These are phyloP conservation scores for Rhodotorula graminis DNA, from an alignment of 768 basidiomycete genomes.

Conservation along the genomic window DNA sequence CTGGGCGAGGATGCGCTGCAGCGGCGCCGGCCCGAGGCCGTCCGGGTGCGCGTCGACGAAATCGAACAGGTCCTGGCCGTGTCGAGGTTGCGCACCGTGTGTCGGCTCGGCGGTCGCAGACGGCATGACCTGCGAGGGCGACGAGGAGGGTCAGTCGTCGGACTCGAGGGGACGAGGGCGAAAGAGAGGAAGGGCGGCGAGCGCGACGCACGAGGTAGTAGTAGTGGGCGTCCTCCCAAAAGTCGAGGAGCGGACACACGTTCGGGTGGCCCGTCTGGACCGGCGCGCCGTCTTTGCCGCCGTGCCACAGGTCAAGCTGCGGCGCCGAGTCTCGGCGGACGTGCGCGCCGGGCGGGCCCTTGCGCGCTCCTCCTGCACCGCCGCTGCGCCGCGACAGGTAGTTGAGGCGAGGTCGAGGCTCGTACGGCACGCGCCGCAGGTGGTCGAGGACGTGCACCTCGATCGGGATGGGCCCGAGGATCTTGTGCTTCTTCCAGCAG, in stretches of 20 bases:
- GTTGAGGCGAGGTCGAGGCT: constrained; percentile 60
- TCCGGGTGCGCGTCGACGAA: constrained; percentile 82
- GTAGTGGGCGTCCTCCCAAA: constrained; percentile 93
- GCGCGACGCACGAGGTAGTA: constrained; percentile 80
- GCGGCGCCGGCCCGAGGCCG: constrained; percentile 67
- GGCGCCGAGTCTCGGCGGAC: constrained; percentile 31
- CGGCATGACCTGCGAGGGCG: constrained; percentile 25
- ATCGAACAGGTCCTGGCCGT: constrained; percentile 77
- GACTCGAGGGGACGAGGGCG: background rate
- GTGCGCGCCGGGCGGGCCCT: constrained; percentile 50
- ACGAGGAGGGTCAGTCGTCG: background rate
- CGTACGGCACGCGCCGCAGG: constrained; percentile 35
- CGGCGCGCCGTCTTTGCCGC: constrained; percentile 55
- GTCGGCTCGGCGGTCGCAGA: constrained; percentile 21
- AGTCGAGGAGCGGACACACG: constrained; percentile 88
- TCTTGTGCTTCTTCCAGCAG: constrained; percentile 97
- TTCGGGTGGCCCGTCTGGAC: constrained; percentile 82
- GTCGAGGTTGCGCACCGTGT: constrained; percentile 46
- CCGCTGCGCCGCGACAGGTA: constrained; percentile 46
- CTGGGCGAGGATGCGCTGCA: constrained; percentile 84
- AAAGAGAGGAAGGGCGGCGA: constrained; percentile 50
- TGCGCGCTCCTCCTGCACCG: background rate
- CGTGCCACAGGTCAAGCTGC: constrained; percentile 22
- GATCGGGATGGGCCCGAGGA: constrained; percentile 93
- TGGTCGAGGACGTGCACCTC: constrained; percentile 70